Percentiles rank a stretch among this genome's conserved stretches.
Evolutionary conservation across 2,329 filamentous ascomycete species (phyloP).

Genomic region (Sporothrix luriei): DNA sequence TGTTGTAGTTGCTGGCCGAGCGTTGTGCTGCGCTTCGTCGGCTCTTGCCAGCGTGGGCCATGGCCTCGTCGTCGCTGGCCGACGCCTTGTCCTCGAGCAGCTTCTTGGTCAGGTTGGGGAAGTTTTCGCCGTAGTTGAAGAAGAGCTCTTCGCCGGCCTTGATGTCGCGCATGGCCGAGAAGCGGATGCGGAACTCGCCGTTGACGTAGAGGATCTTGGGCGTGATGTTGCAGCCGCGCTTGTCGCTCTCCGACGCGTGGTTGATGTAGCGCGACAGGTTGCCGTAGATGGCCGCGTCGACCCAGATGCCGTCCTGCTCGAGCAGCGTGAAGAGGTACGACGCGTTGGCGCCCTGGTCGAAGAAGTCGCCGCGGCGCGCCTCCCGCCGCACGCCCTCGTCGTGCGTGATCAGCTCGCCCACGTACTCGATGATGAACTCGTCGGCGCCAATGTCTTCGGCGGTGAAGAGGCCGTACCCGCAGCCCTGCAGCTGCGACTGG

Average conservation of each 20-base stretch:
- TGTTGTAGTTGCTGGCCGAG: neutral
- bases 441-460: slow-evolving; percentile 67
- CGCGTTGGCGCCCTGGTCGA: slow-evolving; percentile 63
- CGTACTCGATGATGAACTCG: slow-evolving; percentile 80
- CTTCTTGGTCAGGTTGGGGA: slow-evolving; percentile 62
- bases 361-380: slow-evolving; percentile 61
- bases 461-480: slow-evolving; percentile 75
- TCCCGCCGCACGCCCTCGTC: slow-evolving; percentile 71
- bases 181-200: slow-evolving; percentile 74
- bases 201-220: slow-evolving; percentile 72
- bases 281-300: slow-evolving; percentile 75
- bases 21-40: neutral
- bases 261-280: slow-evolving; percentile 86
- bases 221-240: slow-evolving; percentile 61
- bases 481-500: slow-evolving; percentile 65
- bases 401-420: slow-evolving; percentile 72
- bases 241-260: slow-evolving; percentile 61
- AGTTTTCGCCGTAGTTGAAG: slow-evolving; percentile 77
- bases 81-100: slow-evolving; percentile 50
- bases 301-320: slow-evolving; percentile 64
- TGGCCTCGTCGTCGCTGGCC: slow-evolving; percentile 32
- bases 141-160: slow-evolving; percentile 74
- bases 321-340: slow-evolving; percentile 67
- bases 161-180: slow-evolving; percentile 69
- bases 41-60: neutral